Evolutionary conservation across 2,329 filamentous ascomycete species (phyloP).

Genomic region (Pseudocercospora pini-densiflorae): DNA sequence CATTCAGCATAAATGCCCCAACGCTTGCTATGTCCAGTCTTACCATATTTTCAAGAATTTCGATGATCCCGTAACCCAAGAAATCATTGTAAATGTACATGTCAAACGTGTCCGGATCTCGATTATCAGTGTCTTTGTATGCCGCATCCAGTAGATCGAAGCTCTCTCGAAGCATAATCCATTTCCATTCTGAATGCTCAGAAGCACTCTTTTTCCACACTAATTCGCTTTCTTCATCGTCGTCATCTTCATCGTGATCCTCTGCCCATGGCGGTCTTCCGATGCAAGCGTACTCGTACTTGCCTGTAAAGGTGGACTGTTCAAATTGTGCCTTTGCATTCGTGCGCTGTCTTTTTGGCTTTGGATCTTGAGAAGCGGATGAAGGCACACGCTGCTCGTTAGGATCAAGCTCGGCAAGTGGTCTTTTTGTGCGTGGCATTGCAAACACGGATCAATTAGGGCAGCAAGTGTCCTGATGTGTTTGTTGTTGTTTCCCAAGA

Average conservation of each 20-base stretch:
- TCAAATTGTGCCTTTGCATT: constrained; percentile 17
- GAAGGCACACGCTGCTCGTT: constrained; percentile 5
- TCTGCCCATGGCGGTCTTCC: constrained; percentile 14
- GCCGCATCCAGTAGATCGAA: constrained; percentile 14
- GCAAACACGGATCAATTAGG: background rate
- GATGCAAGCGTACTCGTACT: constrained; percentile 17
- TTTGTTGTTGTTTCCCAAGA: background rate
- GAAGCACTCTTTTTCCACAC: constrained; percentile 4
- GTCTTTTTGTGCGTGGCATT: constrained; percentile 16
- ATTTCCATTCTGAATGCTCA: constrained; percentile 19
- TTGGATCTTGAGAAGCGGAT: background rate
- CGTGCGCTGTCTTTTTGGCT: constrained; percentile 15
- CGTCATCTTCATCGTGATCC: background rate
- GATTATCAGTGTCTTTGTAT: background rate
- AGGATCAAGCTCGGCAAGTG: constrained; percentile 9
- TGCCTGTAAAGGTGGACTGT: constrained; percentile 8
- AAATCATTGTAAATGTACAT: background rate
- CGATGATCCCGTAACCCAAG: constrained; percentile 16
- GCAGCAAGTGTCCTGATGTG: no score
- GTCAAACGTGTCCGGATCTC: background rate
- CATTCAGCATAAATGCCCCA: background rate
- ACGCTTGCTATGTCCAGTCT: background rate
- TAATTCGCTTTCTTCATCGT: constrained; percentile 3
- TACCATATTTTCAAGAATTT: constrained; percentile 15
- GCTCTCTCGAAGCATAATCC: constrained; percentile 13